Evolutionary conservation across 768 basidiomycete genomes (phyloP), one percentile per base, ranked within the genome.

Genomic region (Auriscalpium microsporum): DNA sequence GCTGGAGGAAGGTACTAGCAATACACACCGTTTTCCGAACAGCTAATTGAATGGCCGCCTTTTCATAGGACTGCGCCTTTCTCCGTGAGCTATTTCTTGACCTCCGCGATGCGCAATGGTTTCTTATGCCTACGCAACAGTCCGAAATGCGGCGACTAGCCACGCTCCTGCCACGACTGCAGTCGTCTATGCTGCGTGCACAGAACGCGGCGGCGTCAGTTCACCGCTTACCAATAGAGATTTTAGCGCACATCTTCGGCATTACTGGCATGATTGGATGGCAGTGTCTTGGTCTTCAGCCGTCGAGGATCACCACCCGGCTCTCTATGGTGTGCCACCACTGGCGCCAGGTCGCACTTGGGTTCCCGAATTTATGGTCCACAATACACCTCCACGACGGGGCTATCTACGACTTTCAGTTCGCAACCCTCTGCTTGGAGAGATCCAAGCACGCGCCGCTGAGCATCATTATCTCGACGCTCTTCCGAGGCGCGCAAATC

Each of bases 301-400:
- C 58, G 23, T 54, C 57, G 8, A 54, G 44, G 6, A 38, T 49
- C 11, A 58, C 59, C 38, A 55, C 58, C 4, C 52, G 48, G 1
- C 58, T 61, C n/a, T 61, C 59, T 10, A 48, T 61, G 53, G 59
- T 61, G 45, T 61, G 59, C n/a, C 36, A 44, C 45, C 57, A 61
- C 37, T 61, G 59, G 59, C 59, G 59, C 28, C 59, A 61, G 52
- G 59, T 58, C 13, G 59, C 59, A 14, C 54, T 61, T 47, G 50
- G 52, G 19, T 61, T 61, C 55, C 59, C 59, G 19, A 40, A 53
- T 10, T 47, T 61, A 9, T 61, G 59, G 59, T 56, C 48, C 23
- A 61, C 59, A n/a, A 61, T 61, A 21, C 54, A 61, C 48, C 59
- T 61, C 34, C 59, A 54, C 34, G 53, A 59, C n/a, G 59, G 57